Base-by-base conservation (phyloP, 2,329 filamentous ascomycete genomes). In the Curvularia spicifera region DNA sequence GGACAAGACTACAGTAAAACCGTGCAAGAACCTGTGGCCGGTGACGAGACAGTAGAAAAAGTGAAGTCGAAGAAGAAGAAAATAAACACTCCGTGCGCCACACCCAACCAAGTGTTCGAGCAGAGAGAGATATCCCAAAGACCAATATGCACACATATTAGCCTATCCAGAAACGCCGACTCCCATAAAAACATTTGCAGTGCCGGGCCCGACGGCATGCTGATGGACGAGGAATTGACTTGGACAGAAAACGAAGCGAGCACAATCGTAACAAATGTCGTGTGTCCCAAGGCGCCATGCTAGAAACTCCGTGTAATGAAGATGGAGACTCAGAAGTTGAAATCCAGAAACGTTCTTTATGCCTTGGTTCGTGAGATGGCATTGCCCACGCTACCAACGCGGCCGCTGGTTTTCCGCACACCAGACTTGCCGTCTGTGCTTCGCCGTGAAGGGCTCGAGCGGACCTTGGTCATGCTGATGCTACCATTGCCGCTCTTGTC, bases 361-460 rank as follows among this genome's bases (percentile, higher is more conserved):
- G 73, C 63, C 57, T 75, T 76, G 8, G 71, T 57, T 31, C 73
- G 72, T 13, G 58, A 53, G 13, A 66, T 63, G 35, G 70, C 62
- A 51, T 65, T 77, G 51, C 78, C 79, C 26, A 80, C 71, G 64
- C 80, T 82, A 45, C 81, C 81, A 2, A 83, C 80, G 33, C 81
- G 74, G 33, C 81, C 81, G 57, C 81, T 83, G 15, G 80, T 82
- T 73, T 83, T 83, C 42, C 81, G 74, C 47, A 83, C 81, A 56
- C 78, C 79, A 42, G 72, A 78, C 73, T 81, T 81, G 72, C 75
- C 76, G 50, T 82, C 81, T 3, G 78, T 80, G 69, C 78, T 81
- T 59, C 80, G 76, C 52, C 81, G 74, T 13, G 71, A 62, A 12
- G 81, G 80, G 56, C 78, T 81, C 10, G 75, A 77, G 37, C 81